Evolutionary conservation across 352 stramenopile genomes (phyloP).

Genomic region (Pythium insidiosum): DNA sequence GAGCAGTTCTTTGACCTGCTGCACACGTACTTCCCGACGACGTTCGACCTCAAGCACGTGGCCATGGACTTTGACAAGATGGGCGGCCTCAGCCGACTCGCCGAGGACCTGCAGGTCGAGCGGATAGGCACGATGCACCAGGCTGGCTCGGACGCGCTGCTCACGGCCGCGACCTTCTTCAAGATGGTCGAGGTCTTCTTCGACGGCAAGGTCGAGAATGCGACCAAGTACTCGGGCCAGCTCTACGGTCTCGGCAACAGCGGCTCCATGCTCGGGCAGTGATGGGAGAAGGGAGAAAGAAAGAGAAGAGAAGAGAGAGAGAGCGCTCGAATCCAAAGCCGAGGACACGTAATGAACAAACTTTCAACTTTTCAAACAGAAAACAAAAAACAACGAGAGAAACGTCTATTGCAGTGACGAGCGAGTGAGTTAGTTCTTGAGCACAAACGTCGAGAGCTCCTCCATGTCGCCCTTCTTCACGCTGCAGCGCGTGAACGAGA

Average conservation of each 20-base stretch:
- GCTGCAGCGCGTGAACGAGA: conserved; percentile 63
- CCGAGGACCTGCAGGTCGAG: conserved; percentile 94
- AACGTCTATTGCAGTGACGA: not conserved
- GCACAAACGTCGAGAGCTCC: conserved; percentile 61
- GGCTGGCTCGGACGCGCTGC: conserved; percentile 95
- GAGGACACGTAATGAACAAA: too few relatives aligned
- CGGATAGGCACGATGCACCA: conserved; percentile 99
- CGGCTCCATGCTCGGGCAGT: conserved; percentile 17
- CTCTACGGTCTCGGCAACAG: conserved; percentile 81
- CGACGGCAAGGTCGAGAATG: conserved; percentile 78
- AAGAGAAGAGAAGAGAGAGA: not conserved
- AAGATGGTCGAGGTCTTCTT: conserved; percentile 88
- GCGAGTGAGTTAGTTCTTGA: conserved; percentile 39
- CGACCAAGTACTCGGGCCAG: conserved; percentile 77
- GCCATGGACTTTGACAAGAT: conserved; percentile 97
- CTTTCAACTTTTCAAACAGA: not conserved
- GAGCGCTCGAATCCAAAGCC: too few relatives aligned
- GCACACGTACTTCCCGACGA: conserved; percentile 97
- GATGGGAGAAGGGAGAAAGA: not conserved
- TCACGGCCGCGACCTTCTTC: conserved; percentile 94
- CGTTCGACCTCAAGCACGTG: conserved; percentile 99
- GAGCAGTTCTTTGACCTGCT: conserved; percentile 96
- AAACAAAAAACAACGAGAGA: not conserved
- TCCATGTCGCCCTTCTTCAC: conserved; percentile 56
- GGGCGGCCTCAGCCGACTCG: conserved; percentile 94